Percentiles rank a stretch among this genome's conserved stretches.
These are phyloP conservation scores for Coemansia sp. DNA, from an alignment of 192 early-diverging fungal species.

Conservation along the genomic window DNA sequence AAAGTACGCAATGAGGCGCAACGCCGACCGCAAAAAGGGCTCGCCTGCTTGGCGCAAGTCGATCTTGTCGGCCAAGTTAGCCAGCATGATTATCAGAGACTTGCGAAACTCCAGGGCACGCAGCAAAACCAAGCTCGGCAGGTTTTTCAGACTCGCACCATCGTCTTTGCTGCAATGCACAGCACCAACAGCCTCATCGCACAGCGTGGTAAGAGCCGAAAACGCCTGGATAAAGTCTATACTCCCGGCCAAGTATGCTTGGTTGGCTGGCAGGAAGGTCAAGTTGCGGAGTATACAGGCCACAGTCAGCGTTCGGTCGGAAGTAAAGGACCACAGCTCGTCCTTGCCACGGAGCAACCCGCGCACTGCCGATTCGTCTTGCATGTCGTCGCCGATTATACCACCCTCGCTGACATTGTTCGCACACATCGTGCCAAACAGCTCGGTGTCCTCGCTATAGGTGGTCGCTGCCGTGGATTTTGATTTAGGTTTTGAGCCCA, in stretches of 20 bases:
- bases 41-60: constrained; percentile 12
- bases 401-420: constrained; percentile 23
- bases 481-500: not conserved
- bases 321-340: constrained; percentile 48
- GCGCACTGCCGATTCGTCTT: constrained; percentile 35
- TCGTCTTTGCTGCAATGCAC: constrained; percentile 1
- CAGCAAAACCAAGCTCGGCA: constrained; percentile 25
- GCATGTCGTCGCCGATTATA: constrained; percentile 40
- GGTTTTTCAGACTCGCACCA: not conserved
- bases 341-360: constrained; percentile 39
- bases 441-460: constrained; percentile 33
- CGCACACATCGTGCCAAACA: constrained; percentile 18
- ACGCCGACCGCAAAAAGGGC: constrained; percentile 17
- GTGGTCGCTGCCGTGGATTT: not conserved
- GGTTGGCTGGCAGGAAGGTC: constrained; percentile 47
- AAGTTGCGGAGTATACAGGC: constrained; percentile 42
- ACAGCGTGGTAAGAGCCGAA: constrained; percentile 13
- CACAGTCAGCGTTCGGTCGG: constrained; percentile 45
- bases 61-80: constrained; percentile 33
- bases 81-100: constrained; percentile 33
- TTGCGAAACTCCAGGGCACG: constrained; percentile 48
- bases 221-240: constrained; percentile 38
- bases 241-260: constrained; percentile 33
- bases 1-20: constrained; percentile 42
- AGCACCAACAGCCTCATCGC: constrained; percentile 12